These are phyloP conservation scores for Symbiodinium pilosum DNA, from an alignment of 73 alveolate species.

Conservation along the genomic window DNA sequence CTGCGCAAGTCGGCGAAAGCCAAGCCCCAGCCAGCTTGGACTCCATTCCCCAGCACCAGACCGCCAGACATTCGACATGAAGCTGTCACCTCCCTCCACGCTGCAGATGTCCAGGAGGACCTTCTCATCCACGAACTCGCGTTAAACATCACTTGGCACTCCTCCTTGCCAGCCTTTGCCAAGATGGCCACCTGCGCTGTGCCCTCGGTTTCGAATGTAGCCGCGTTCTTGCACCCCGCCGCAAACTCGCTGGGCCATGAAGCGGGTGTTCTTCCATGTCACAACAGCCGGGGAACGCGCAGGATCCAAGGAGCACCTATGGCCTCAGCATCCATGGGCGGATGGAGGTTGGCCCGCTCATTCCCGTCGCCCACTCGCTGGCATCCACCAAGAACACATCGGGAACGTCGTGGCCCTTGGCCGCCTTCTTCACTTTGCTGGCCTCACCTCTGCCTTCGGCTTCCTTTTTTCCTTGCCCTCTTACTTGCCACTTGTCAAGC, in stretches of 20 bases:
- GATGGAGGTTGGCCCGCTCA: not conserved
- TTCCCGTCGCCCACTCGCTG: not conserved
- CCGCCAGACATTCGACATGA: not conserved
- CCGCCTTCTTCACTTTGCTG: not conserved
- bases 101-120: not conserved
- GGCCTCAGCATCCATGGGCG: not conserved
- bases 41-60: not conserved
- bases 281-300: not conserved
- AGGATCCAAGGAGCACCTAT: not conserved
- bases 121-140: too few relatives aligned
- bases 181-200: not conserved
- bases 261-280: not conserved
- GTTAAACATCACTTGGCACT: too few relatives aligned
- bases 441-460: not conserved
- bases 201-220: not conserved
- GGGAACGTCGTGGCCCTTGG: not conserved
- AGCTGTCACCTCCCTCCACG: not conserved
- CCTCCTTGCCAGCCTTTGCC: not conserved
- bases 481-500: not conserved
- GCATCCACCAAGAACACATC: not conserved
- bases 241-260: not conserved
- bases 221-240: not conserved
- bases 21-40: not conserved
- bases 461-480: not conserved
- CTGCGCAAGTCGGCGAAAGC: not conserved